phyloP scores from a whole-genome alignment of 345 rosid genomes.

The Anacardium occidentale region DNA sequence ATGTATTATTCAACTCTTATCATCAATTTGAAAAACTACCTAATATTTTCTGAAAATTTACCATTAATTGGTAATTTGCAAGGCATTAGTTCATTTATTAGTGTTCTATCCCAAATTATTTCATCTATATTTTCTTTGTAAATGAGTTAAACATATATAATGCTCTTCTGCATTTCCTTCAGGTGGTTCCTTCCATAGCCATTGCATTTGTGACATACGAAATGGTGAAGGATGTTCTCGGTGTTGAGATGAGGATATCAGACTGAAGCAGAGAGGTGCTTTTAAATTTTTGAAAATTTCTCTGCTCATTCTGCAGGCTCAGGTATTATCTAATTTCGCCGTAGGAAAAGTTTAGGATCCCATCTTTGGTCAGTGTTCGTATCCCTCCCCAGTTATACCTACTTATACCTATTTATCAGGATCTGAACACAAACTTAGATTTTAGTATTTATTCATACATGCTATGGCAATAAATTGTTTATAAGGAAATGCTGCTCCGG shows the following conservation, averaged over 20 bases:
- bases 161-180: constrained; percentile 10
- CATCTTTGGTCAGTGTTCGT: constrained; percentile 15
- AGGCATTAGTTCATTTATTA: no score
- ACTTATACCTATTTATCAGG: constrained; percentile 2
- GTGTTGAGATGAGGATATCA: constrained; percentile 73
- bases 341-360: constrained; percentile 15
- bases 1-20: background rate
- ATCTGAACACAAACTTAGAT: constrained; percentile 19
- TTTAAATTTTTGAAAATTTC: constrained; percentile 3
- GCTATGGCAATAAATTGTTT: constrained; percentile 33
- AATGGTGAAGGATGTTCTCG: constrained; percentile 62
- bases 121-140: no score
- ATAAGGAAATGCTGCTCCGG: constrained; percentile 18
- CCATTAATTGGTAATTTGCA: background rate
- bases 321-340: constrained; percentile 13
- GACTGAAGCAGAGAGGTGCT: constrained; percentile 36
- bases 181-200: constrained; percentile 80
- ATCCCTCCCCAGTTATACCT: background rate
- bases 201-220: constrained; percentile 77
- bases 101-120: no score
- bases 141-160: background rate
- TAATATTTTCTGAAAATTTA: background rate
- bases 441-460: constrained; percentile 22
- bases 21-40: background rate
- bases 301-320: background rate